Base-by-base conservation (phyloP, 1,139 yeast genomes). In the Yamadazyma atlantica region DNA sequence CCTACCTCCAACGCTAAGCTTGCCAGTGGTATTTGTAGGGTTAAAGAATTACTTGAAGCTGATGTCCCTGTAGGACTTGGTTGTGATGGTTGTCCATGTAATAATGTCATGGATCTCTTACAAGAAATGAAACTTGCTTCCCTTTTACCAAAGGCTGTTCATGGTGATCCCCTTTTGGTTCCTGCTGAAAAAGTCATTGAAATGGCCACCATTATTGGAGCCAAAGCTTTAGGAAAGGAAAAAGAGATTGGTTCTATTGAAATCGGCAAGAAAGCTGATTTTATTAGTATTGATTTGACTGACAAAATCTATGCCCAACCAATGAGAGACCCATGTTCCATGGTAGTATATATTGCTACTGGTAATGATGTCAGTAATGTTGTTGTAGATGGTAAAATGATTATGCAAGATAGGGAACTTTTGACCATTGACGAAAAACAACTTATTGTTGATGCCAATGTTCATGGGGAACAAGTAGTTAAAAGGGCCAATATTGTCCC, bases 1-100 rank as follows among this genome's bases (percentile, higher is more conserved):
- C 60, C 60, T 3, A 54, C 60, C 5, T 55, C 60, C n/a, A 55
- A 55, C 37, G 54, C 58, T 23, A 54, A 56, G 36, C 39, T 55
- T 6, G 57, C 55, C 1, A 52, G 56, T 18, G 60, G 60, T 8
- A 51, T 54, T 33, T 53, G 53, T 14, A 40, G 53, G 13, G 55
- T 55, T 16, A 48, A 53, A 39, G 57, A 55, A 47, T 46, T 50
- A 37, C 35, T 53, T 16, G 58, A 55, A 16, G 43, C 45, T 16
- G 45, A 43, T 25, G 38, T 50, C 17, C 50, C 51, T 22, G 58
- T 55, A 15, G 60, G 60, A 4, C 41, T 55, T 21, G 60, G 60
- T 12, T 49, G 52, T 31, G 46, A 55, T 46, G 45, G 59, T 35
- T 48, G 55, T 43, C 43, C 55, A 36, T 42, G 60, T 37, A 56